Evolutionary conservation across 176 grass and related monocot species (phyloP).

Genomic region (Carex cristatella): DNA sequence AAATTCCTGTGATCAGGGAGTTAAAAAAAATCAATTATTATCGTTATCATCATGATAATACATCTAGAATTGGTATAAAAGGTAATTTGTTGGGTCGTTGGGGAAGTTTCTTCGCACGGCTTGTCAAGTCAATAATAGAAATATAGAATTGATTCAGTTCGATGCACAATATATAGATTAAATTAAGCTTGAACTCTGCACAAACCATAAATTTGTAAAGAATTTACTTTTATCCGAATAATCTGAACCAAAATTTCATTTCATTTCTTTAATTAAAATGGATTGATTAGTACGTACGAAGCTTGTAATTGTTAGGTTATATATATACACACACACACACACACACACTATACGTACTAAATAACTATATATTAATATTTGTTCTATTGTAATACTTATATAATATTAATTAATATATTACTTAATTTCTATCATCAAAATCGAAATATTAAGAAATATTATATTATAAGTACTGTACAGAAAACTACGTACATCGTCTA

Average conservation of each 20-base stretch:
- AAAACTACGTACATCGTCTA: not conserved
- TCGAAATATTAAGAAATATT: not conserved
- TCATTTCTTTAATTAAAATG: not conserved
- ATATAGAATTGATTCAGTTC: not conserved
- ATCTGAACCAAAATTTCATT: not conserved
- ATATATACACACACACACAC: too few species aligned
- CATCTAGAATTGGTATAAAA: not conserved
- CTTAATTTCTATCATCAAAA: not conserved
- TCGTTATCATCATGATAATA: not conserved
- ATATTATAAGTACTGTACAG: not conserved
- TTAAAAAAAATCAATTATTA: not conserved
- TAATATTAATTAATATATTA: not conserved
- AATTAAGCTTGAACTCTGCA: not conserved
- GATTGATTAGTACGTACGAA: not conserved
- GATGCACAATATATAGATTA: not conserved
- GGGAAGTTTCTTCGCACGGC: too few species aligned
- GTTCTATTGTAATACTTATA: not conserved
- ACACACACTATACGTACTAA: not conserved
- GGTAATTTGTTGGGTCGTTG: not conserved
- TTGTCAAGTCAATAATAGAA: too few species aligned
- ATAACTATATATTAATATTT: not conserved
- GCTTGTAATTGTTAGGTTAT: not conserved
- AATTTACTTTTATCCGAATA: not conserved
- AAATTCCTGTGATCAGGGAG: not conserved
- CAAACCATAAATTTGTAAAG: not conserved